These are phyloP conservation scores for Pelargonium australe DNA, from an alignment of 441 rosid genomes.

Conservation along the genomic window DNA sequence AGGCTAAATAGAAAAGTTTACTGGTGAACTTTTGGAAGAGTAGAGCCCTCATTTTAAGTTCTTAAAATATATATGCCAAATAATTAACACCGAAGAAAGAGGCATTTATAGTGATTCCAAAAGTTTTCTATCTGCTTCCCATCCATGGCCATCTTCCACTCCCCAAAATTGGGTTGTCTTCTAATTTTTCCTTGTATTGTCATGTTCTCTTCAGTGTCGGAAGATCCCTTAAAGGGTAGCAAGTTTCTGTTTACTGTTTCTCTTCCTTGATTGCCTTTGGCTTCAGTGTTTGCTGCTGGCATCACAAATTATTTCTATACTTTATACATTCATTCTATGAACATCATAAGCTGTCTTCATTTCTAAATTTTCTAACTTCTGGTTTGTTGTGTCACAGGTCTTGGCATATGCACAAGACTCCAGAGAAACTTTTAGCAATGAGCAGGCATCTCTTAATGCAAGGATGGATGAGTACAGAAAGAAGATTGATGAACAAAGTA, in stretches of 20 bases:
- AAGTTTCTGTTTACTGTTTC: not conserved
- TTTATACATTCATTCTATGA: not conserved
- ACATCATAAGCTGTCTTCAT: not conserved
- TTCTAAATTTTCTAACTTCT: conserved; percentile 3
- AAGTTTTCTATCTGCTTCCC: no score
- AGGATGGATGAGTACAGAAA: not conserved
- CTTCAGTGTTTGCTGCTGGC: conserved; percentile 3
- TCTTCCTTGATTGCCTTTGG: not conserved
- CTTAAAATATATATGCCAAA: no score
- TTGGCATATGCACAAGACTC: conserved; percentile 93
- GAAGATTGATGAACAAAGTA: not conserved
- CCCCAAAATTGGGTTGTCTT: no score
- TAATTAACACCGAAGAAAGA: no score
- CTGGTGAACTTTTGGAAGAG: no score
- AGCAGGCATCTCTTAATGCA: conserved; percentile 28
- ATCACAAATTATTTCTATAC: not conserved
- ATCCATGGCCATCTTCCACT: not conserved
- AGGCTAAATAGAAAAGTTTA: no score
- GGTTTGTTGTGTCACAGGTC: conserved; percentile 45
- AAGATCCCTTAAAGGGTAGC: not conserved
- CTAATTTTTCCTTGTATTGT: not conserved
- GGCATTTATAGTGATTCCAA: no score
- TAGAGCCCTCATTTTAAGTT: no score
- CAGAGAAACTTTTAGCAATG: conserved; percentile 82
- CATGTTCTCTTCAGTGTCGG: not conserved